Evolutionary conservation across 257 asterid genomes (phyloP), one percentile per base, ranked within the genome.

Genomic region (Vinca minor): DNA sequence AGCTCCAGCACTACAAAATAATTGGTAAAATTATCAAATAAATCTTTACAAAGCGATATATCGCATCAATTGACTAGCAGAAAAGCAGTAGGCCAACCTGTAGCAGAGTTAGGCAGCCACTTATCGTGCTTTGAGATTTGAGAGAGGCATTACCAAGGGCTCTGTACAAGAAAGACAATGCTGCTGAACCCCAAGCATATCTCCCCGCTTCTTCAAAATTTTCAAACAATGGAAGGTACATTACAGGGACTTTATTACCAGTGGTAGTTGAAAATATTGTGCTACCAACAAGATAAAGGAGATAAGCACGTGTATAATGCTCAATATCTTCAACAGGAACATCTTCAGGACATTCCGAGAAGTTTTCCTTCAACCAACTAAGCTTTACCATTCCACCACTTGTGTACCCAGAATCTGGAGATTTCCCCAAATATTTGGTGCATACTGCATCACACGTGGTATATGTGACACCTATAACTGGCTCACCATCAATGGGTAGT

Each of bases 1-100:
- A 89, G 79, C 97, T 93, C 99, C 95, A 93, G 83, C 98, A 89
- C 98, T 93, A 72, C 87, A 89, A n/a, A n/a, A n/a, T n/a, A n/a
- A 67, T 63, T 21, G 64, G 65, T 58, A 53, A 50, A 65, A 55
- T 49, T 47, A 67, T 20, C 64, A 61, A 54, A 58, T 29, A 65
- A 55, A 14, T 34, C 18, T 48, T n/a, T 55, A 23, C n/a, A 46
- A 23, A 62, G 31, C 41, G 53, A 54, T 9, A 67, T 29, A 29
- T 21, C 50, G 14, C 28, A 54, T 67, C 29, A 64, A 64, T 55
- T 41, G 21, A 61, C 38, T 46, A 56, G 23, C 13, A 36, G 36
- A 47, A 57, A 44, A 28, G 44, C 60, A 62, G 69, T 65, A 42
- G 66, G 55, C 59, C 65, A 77, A 93, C 99, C 97, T 93, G 96